A percentile compares a stretch with the other conserved stretches of the same genome.
phyloP scores from a whole-genome alignment of 2,329 filamentous ascomycete species.

The Pseudogymnoascus sp. region DNA sequence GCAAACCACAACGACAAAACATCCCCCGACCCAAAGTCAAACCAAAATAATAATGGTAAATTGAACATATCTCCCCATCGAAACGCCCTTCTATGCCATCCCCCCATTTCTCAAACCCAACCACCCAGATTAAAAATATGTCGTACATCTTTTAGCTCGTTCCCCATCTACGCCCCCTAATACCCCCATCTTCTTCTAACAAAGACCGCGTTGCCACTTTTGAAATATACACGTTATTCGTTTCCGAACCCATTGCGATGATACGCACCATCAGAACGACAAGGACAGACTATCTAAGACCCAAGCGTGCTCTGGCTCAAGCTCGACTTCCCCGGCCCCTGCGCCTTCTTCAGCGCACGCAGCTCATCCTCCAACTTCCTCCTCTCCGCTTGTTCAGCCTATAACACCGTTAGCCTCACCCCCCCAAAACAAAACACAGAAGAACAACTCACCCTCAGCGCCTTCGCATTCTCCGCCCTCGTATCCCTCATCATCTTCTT shows the following conservation, averaged over 20 bases:
- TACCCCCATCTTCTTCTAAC: background rate
- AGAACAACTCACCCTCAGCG: constrained; percentile 50
- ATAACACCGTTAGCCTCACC: constrained; percentile 16
- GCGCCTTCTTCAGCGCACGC: constrained; percentile 37
- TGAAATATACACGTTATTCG: background rate
- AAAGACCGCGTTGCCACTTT: background rate
- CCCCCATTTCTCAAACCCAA: background rate
- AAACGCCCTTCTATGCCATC: background rate
- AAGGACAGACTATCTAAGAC: background rate
- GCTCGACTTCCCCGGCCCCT: constrained; percentile 29
- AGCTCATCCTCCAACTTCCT: constrained; percentile 58
- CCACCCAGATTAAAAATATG: background rate
- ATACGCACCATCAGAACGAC: background rate
- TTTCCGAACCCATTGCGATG: background rate
- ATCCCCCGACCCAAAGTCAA: background rate
- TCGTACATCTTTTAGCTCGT: background rate
- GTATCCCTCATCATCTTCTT: constrained; percentile 76
- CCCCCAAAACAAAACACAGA: background rate
- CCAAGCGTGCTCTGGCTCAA: constrained; percentile 23
- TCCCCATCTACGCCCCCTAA: background rate
- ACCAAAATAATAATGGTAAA: background rate
- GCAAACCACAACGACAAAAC: background rate
- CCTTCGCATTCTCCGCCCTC: constrained; percentile 56
- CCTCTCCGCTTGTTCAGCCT: constrained; percentile 68
- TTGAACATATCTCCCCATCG: background rate